Evolutionary conservation across 306 rosid species (phyloP).

Genomic region (Prosopis cineraria): DNA sequence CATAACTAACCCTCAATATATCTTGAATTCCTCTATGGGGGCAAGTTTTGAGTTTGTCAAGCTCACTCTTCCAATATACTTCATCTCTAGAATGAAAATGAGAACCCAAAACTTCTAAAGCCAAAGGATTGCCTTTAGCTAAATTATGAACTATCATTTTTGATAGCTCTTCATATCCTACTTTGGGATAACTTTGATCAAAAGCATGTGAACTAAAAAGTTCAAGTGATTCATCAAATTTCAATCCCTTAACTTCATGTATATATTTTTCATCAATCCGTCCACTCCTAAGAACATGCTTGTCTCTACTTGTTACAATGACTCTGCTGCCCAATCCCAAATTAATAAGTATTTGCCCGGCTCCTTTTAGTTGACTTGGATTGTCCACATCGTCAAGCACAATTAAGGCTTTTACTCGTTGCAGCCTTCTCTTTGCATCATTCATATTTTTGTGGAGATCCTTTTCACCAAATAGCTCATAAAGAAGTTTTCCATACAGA

Average conservation of each 20-base stretch:
- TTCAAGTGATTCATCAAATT: no score
- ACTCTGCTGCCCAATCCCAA: constrained; percentile 23
- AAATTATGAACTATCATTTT: background rate
- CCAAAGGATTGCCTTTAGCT: constrained; percentile 12
- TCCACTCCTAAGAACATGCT: no score
- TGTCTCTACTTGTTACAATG: no score
- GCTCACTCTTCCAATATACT: no score
- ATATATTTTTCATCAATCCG: background rate
- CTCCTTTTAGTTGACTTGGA: background rate
- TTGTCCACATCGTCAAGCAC: constrained; percentile 30
- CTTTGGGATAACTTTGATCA: background rate
- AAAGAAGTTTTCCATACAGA: background rate
- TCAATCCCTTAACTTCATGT: constrained; percentile 17
- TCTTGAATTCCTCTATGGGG: background rate
- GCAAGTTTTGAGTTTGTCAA: background rate
- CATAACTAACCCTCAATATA: background rate
- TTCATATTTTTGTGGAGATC: no score
- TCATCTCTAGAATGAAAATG: no score
- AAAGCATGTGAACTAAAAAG: constrained; percentile 41
- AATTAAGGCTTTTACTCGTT: constrained; percentile 3
- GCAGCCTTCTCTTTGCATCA: background rate
- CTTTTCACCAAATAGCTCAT: background rate
- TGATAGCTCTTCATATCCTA: background rate
- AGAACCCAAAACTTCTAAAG: constrained; percentile 5
- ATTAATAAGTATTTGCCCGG: background rate